Evolutionary conservation across 2,329 filamentous ascomycete species (phyloP).

Genomic region (Sclerotinia spermophila): DNA sequence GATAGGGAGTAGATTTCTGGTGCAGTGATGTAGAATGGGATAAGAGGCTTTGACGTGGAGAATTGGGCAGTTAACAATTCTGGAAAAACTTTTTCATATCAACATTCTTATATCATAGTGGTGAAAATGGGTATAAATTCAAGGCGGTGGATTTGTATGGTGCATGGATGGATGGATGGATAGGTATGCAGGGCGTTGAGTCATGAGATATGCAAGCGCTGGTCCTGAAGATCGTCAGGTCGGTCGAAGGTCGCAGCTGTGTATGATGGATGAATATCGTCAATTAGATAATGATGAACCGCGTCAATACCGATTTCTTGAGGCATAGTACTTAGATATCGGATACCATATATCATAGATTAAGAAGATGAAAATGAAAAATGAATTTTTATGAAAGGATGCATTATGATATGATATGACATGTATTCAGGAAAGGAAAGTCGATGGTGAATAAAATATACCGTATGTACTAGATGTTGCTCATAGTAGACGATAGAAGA

Average conservation of each 20-base stretch:
- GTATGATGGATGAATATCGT: background rate
- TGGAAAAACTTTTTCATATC: conserved; percentile 12
- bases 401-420: too few relatives aligned
- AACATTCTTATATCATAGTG: conserved; percentile 6
- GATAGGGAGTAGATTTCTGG: conserved; percentile 26
- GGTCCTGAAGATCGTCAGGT: background rate
- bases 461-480: too few relatives aligned
- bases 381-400: too few relatives aligned
- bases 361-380: too few relatives aligned
- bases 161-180: background rate
- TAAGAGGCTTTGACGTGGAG: background rate
- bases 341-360: too few relatives aligned
- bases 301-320: too few relatives aligned
- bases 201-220: background rate
- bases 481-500: too few relatives aligned
- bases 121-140: background rate
- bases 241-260: background rate
- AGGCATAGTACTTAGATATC: too few relatives aligned
- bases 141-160: background rate
- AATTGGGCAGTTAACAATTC: background rate
- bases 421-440: too few relatives aligned
- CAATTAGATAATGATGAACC: too few relatives aligned
- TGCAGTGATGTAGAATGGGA: background rate
- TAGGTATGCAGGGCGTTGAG: background rate
- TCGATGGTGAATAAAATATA: too few relatives aligned